Evolutionary conservation across 1,284 basidiomycete species (phyloP), one percentile per base, ranked within the genome.

Genomic region (Boletus semigastroideus): DNA sequence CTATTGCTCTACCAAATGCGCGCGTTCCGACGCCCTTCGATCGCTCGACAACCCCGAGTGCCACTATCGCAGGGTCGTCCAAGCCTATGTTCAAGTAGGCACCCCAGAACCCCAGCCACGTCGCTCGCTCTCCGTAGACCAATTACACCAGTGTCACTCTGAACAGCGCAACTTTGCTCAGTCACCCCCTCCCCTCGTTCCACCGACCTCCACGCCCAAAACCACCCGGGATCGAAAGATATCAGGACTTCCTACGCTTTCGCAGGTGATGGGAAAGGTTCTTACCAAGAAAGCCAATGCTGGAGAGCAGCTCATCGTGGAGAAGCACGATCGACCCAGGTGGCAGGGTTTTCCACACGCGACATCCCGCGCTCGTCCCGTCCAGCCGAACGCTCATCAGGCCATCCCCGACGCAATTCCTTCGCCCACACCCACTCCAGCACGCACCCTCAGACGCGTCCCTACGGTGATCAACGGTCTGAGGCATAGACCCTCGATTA

Each of bases 1-100:
- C 51, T 70, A 55, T 37, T 67, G 65, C 34, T 70, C 68, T 19
- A 54, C 50, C 1, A 2, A 49, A 0, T 69, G 68, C 12, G 68
- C 68, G 10, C 65, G 57, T 20, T 30, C 16, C 10, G 68, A 70
- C 27, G 48, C 68, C 28, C 59, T 69, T n/a, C 55, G 58, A 16
- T 62, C 65, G 4, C 64, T 70, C 19, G 58, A 46, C 8, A 46
- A 48, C 8, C 46, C 53, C 6, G 39, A 62, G 14, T 57, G 50
- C 28, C 68, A 67, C 25, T 67, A 67, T 44, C 68, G 65, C 28
- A 41, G 51, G 0, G 50, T 55, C 25, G 49, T 67, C 14, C 58
- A 28, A 5, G 64, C 63, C 31, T 53, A 56, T 38, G n/a, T 42
- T 33, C 55, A 8, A 22, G 54, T 53, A 1, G 46, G 47, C 5